Percentiles rank a stretch among this genome's conserved stretches.
phyloP scores from a whole-genome alignment of 129 eudicot species.

The Smallanthus sonchifolius region DNA sequence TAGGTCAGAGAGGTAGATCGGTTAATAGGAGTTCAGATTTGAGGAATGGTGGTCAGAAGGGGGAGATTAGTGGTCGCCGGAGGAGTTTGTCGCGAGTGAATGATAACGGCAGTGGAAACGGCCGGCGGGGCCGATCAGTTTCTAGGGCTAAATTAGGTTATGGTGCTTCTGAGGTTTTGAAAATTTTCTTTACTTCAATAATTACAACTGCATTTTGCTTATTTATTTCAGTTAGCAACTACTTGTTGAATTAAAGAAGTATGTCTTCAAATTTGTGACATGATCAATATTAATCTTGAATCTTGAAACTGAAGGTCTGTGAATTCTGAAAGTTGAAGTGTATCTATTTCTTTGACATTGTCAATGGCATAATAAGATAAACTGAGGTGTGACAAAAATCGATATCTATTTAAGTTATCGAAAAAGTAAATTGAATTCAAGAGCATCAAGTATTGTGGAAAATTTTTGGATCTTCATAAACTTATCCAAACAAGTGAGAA shows the following conservation, averaged over 20 bases:
- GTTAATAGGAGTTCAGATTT: conserved; percentile 41
- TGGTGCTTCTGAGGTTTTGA: conserved; percentile 49
- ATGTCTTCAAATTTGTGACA: no score
- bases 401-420: neutral
- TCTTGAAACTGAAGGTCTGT: neutral
- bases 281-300: neutral
- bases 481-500: neutral
- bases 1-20: conserved; percentile 54
- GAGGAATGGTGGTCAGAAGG: conserved; percentile 20
- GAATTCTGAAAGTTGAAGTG: no score
- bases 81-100: conserved; percentile 60
- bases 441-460: neutral
- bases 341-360: neutral
- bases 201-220: conserved; percentile 4
- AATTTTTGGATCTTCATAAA: neutral
- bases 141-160: conserved; percentile 36
- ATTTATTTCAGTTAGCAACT: neutral
- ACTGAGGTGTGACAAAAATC: no score
- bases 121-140: conserved; percentile 52
- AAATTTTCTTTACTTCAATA: neutral
- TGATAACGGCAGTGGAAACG: neutral
- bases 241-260: neutral
- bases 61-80: conserved; percentile 23
- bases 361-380: no score
- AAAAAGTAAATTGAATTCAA: neutral